These are phyloP conservation scores for Cardamine chenopodiifolia DNA, from an alignment of 345 rosid genomes.

Conservation along the genomic window DNA sequence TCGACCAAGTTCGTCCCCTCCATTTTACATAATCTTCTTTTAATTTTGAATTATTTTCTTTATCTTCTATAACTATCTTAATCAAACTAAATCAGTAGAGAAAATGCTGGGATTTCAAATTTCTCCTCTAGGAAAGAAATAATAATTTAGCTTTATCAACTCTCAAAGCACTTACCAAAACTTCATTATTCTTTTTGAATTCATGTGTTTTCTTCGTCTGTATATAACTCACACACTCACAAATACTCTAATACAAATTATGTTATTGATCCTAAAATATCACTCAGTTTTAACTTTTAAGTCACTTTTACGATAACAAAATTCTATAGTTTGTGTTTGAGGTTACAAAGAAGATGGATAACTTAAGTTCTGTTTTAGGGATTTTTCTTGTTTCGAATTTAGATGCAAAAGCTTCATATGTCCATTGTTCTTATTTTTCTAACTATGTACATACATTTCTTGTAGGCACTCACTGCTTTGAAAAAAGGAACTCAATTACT, in stretches of 20 bases:
- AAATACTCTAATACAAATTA: too few species aligned
- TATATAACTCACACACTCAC: too few species aligned
- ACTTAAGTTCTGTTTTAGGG: background rate
- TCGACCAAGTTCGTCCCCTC: constrained; percentile 63
- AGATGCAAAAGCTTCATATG: background rate
- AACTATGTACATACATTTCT: background rate
- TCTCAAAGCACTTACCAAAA: too few species aligned
- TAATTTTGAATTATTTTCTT: background rate
- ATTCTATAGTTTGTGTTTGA: background rate
- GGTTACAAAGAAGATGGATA: background rate
- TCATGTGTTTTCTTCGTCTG: background rate
- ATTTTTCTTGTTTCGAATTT: background rate
- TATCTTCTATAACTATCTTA: too few species aligned
- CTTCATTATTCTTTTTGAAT: too few species aligned
- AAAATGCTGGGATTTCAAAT: background rate
- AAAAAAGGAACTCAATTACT: constrained; percentile 85
- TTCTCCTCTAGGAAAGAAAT: too few species aligned
- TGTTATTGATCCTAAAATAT: background rate
- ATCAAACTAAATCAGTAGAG: too few species aligned
- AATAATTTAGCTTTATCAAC: too few species aligned
- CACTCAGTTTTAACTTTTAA: background rate
- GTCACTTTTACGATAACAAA: background rate
- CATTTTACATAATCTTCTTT: background rate
- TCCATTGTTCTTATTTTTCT: background rate
- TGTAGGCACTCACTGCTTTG: constrained; percentile 79